Percentiles rank a stretch among this genome's conserved stretches.
phyloP scores from a whole-genome alignment of 164 flowering plant genomes.

The Aristolochia californica region DNA sequence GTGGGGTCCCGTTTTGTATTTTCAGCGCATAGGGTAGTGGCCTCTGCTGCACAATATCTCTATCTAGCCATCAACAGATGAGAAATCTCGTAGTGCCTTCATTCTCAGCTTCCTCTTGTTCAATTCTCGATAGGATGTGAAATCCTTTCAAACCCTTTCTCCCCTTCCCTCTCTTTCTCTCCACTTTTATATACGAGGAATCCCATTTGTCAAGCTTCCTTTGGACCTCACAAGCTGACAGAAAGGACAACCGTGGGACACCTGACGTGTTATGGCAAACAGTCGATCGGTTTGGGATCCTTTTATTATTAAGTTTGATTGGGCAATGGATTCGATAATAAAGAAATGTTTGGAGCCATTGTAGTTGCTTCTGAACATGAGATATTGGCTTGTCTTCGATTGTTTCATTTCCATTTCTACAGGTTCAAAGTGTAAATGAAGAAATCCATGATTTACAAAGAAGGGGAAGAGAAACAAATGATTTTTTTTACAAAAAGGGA shows the following conservation, averaged over 20 bases:
- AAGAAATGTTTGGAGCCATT: not conserved
- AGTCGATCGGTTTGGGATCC: not conserved
- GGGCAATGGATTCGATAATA: not conserved
- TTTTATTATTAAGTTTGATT: not conserved
- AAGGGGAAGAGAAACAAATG: not conserved
- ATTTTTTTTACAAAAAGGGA: no score
- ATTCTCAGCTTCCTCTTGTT: conserved; percentile 1
- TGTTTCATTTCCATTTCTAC: no score
- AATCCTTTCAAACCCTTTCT: no score
- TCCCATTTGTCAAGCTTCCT: not conserved
- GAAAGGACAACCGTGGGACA: not conserved
- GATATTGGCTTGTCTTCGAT: no score
- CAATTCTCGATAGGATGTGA: no score
- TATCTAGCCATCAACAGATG: not conserved
- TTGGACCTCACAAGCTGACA: not conserved
- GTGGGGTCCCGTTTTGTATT: no score
- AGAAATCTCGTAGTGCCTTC: not conserved
- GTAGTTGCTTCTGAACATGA: no score
- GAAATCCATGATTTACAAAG: no score
- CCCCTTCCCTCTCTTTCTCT: not conserved
- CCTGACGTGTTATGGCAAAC: not conserved
- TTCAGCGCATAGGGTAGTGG: no score
- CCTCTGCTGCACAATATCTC: no score
- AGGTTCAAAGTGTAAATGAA: no score
- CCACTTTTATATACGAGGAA: not conserved